These are phyloP conservation scores for Herpetomonas muscarum DNA, from an alignment of 208 protist genomes.

Conservation along the genomic window DNA sequence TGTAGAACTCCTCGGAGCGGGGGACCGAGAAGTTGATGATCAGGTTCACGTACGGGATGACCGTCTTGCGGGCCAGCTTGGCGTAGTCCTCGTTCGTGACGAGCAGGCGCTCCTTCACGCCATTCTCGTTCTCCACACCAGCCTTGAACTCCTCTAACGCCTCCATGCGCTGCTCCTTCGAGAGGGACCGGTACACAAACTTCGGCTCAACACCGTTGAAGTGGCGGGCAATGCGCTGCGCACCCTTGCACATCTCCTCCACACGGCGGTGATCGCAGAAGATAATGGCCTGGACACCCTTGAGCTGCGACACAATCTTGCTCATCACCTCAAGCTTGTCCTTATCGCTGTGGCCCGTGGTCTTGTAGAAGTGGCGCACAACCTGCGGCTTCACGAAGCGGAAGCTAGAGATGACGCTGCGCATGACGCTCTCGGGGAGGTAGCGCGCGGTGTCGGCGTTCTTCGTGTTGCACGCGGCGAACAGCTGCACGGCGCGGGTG, in stretches of 20 bases:
- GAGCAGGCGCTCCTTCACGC: constrained; percentile 82
- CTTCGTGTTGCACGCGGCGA: constrained; percentile 76
- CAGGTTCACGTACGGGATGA: constrained; percentile 90
- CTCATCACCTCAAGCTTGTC: constrained; percentile 78
- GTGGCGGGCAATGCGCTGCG: constrained; percentile 51
- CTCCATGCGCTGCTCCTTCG: constrained; percentile 71
- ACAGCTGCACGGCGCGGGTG: constrained; percentile 49
- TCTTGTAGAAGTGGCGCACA: constrained; percentile 77
- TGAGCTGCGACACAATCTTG: constrained; percentile 81
- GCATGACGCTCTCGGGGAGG: constrained; percentile 68
- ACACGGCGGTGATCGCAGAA: constrained; percentile 87
- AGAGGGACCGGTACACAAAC: constrained; percentile 73
- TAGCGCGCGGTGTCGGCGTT: constrained; percentile 66
- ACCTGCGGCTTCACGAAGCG: constrained; percentile 78
- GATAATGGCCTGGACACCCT: constrained; percentile 84
- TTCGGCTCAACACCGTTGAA: constrained; percentile 78
- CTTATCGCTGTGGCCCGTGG: constrained; percentile 55
- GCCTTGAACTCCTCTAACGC: constrained; percentile 85
- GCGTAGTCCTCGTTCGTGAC: constrained; percentile 91
- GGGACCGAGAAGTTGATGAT: constrained; percentile 86
- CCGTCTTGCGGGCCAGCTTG: constrained; percentile 80
- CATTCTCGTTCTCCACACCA: constrained; percentile 69
- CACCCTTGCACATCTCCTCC: constrained; percentile 63
- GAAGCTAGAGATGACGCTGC: constrained; percentile 72
- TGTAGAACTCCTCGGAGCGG: constrained; percentile 79